Conservation (phyloP, 2,329 filamentous ascomycete genomes). For the Bipolaris gigantea region DNA sequence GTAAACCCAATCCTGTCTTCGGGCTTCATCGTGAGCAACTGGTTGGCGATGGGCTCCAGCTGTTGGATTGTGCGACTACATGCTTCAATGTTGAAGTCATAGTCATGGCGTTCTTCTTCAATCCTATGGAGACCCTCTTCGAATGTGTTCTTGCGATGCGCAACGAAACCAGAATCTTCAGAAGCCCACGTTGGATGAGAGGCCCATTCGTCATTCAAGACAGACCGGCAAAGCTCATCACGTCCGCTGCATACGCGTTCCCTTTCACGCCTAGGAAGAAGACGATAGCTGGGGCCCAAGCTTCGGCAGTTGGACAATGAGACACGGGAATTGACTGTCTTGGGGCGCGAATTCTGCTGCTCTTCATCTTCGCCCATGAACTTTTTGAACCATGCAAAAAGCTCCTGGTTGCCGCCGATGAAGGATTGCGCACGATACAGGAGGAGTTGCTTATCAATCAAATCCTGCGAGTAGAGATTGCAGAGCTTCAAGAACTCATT, state of each 20-base stretch:
- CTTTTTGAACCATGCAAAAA: slow-evolving; percentile 84
- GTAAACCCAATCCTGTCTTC: slow-evolving; percentile 75
- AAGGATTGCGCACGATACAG: slow-evolving; percentile 82
- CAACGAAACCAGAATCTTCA: slow-evolving; percentile 96
- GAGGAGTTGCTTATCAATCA: slow-evolving; percentile 83
- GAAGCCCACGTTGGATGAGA: slow-evolving; percentile 99
- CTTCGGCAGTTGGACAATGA: slow-evolving; percentile 93
- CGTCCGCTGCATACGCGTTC: slow-evolving; percentile 91
- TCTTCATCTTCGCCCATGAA: slow-evolving; percentile 79
- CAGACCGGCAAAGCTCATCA: slow-evolving; percentile 89
- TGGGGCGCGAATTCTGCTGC: slow-evolving; percentile 46
- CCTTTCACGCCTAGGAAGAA: slow-evolving; percentile 87
- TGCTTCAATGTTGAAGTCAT: slow-evolving; percentile 97
- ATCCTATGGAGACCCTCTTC: slow-evolving; percentile 95
- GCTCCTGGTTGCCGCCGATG: slow-evolving; percentile 82
- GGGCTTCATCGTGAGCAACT: slow-evolving; percentile 75
- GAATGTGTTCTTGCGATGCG: slow-evolving; percentile 92
- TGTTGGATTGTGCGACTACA: slow-evolving; percentile 95
- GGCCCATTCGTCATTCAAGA: slow-evolving; percentile 97
- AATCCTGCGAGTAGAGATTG: slow-evolving; percentile 90
- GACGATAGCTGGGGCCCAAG: slow-evolving; percentile 91
- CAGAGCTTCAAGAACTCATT: slow-evolving; percentile 96
- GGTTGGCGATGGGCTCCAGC: slow-evolving; percentile 88
- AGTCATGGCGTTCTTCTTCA: slow-evolving; percentile 97
- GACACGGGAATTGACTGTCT: slow-evolving; percentile 80